Evolutionary conservation across 2,329 filamentous ascomycete species (phyloP).

Genomic region (Pseudocercospora fijiensis): DNA sequence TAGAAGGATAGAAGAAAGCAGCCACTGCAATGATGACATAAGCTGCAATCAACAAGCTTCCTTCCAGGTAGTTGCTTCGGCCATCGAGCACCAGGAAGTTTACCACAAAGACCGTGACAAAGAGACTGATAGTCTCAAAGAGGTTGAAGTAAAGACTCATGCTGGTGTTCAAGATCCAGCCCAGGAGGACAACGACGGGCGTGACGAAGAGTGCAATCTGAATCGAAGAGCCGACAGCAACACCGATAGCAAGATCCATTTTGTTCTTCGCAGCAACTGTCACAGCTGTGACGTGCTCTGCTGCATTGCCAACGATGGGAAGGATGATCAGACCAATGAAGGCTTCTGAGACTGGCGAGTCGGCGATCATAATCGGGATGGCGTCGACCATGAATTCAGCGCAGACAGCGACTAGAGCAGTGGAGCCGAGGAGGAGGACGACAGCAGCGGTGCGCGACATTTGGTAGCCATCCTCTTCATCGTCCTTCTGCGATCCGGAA

Average conservation of each 20-base stretch:
- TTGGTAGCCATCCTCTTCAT: conserved; percentile 37
- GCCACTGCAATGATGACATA: conserved; percentile 73
- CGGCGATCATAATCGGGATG: conserved; percentile 65
- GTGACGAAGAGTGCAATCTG: conserved; percentile 79
- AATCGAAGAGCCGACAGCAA: conserved; percentile 76
- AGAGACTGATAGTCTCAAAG: conserved; percentile 68
- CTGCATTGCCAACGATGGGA: conserved; percentile 80
- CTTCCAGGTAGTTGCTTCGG: conserved; percentile 79
- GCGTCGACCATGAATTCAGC: conserved; percentile 73
- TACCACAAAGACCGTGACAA: conserved; percentile 78
- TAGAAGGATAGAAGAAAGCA: conserved; percentile 52
- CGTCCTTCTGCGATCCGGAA: conserved; percentile 17
- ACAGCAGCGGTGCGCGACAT: conserved; percentile 60
- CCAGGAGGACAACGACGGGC: conserved; percentile 72
- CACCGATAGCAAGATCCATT: conserved; percentile 79
- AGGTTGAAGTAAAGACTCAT: conserved; percentile 66
- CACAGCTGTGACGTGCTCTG: conserved; percentile 78
- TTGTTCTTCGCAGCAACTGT: conserved; percentile 80
- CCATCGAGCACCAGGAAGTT: conserved; percentile 85
- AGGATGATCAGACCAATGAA: conserved; percentile 79
- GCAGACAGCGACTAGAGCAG: conserved; percentile 59
- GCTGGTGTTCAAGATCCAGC: conserved; percentile 71
- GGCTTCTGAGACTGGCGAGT: conserved; percentile 63
- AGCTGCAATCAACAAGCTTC: conserved; percentile 70
- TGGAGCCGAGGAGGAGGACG: conserved; percentile 55